phyloP scores from a whole-genome alignment of 1,139 yeast species.

The Zygosaccharomyces pseudobailii region DNA sequence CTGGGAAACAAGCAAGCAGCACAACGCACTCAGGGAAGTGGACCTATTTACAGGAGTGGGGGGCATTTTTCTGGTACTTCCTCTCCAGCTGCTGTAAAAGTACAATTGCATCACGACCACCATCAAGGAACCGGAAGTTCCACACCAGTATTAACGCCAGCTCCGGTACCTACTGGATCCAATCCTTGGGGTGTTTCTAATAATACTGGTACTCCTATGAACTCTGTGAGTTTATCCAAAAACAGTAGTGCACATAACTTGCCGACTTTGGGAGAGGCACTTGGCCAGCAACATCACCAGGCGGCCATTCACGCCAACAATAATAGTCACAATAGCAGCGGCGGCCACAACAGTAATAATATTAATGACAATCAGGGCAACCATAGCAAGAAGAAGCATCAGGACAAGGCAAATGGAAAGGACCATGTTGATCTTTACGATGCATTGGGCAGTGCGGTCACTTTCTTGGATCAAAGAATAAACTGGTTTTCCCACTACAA shows the following conservation, averaged over 20 bases:
- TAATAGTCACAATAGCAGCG: constrained; percentile 6
- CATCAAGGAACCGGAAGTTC: constrained; percentile 19
- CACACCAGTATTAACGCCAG: constrained; percentile 33
- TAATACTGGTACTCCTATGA: constrained; percentile 31
- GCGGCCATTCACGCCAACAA: not conserved
- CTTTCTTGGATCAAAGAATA: constrained; percentile 37
- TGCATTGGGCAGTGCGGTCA: constrained; percentile 32
- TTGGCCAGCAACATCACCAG: constrained; percentile 14
- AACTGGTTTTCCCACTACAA: constrained; percentile 30
- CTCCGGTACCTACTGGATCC: constrained; percentile 32
- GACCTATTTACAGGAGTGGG: constrained; percentile 14
- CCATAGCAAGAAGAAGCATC: constrained; percentile 29
- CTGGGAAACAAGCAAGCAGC: constrained; percentile 46
- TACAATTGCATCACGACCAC: constrained; percentile 23
- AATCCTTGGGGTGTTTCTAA: constrained; percentile 35
- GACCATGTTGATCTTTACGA: constrained; percentile 33
- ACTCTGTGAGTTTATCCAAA: constrained; percentile 26
- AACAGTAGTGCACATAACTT: constrained; percentile 56
- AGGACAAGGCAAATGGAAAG: constrained; percentile 27
- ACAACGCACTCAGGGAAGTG: constrained; percentile 14
- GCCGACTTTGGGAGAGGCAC: constrained; percentile 67
- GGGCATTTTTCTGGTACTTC: constrained; percentile 21
- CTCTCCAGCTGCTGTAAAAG: constrained; percentile 29
- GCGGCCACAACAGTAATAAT: constrained; percentile 1
- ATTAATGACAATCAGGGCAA: constrained; percentile 6